Base-by-base conservation (phyloP, 805 yeast species). In the Ogataea trehaloabstinens region DNA sequence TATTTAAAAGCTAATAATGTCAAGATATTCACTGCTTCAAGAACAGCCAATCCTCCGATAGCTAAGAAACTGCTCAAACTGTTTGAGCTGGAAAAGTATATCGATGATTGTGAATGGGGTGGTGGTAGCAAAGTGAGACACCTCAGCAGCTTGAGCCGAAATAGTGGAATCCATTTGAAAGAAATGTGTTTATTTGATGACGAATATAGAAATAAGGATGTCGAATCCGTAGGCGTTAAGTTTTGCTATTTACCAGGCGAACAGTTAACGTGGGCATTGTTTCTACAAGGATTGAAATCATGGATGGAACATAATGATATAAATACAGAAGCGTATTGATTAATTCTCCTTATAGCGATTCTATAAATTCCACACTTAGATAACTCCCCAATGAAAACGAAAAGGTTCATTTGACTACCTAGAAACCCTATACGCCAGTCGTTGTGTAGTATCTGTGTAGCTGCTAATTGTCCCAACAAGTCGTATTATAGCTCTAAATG, bases 11-110 rank as follows among this genome's bases (percentile, higher is more conserved):
- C 61, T 1, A 62, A 76, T 15, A 60, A 63, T 2, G 79, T 81
- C 6, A 61, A 58, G 24, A 70, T 85, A 1, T 71, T 82, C 20
- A 79, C 82, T 3, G 96, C 96, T 0, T 82, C 91, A 19, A 68
- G 95, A 49, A 88, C 96, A 0, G 76, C 77, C 44, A 76, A 87
- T 1, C 95, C 95, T 0, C 68, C 73, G n/a, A 65, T 83, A n/a
- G 96, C 96, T 2, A 68, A 69, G 46, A 75, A 78, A 38, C 60
- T 88, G 53, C 61, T 87, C 37, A 65, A 70, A 6, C 58, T 71
- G 40, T 68, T 84, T 24, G 67, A 71, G 25, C 61, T 87, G 1
- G 72, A 73, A 30, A 52, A 66, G 10, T 68, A 65, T 35, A 81
- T 87, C 46, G 79, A 76, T 45, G 73, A 71, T 28, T 59, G 74